Conservation (phyloP, 2,329 filamentous ascomycete genomes). For the Colletotrichum higginsianum region DNA sequence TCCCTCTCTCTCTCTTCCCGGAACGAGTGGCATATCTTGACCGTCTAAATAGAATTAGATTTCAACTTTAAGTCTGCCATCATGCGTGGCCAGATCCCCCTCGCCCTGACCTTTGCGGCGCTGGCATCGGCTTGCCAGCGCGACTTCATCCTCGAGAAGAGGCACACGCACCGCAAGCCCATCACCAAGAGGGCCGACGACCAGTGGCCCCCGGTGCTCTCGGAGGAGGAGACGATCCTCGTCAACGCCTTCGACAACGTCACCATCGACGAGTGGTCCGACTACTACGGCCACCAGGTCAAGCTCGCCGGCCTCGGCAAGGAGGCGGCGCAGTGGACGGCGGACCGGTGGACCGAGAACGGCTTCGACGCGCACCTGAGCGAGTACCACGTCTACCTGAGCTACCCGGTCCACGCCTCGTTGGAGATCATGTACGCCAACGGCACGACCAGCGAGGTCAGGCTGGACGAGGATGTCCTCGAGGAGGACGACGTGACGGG, state of each 20-base stretch:
- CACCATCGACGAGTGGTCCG: conserved; percentile 55
- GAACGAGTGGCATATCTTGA: neutral
- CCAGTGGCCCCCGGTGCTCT: conserved; percentile 53
- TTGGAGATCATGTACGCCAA: conserved; percentile 57
- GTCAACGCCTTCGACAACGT: conserved; percentile 56
- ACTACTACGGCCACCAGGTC: conserved; percentile 57
- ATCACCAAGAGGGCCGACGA: conserved; percentile 51
- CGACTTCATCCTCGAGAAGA: conserved; percentile 47
- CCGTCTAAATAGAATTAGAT: neutral
- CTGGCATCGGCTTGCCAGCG: conserved; percentile 50
- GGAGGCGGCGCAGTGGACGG: conserved; percentile 57
- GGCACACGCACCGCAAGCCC: conserved; percentile 52
- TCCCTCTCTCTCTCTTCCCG: neutral
- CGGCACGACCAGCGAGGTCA: conserved; percentile 73
- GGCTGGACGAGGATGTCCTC: conserved; percentile 80
- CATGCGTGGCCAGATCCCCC: conserved; percentile 31
- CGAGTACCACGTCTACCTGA: conserved; percentile 72
- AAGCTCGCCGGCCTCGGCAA: conserved; percentile 56
- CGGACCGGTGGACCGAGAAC: conserved; percentile 54
- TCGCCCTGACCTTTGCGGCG: conserved; percentile 44
- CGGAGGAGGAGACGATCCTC: conserved; percentile 52
- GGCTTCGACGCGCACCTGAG: conserved; percentile 54
- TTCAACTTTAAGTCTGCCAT: neutral
- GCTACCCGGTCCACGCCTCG: conserved; percentile 72
- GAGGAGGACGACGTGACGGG: conserved; percentile 81